Evolutionary conservation across 1,284 basidiomycete genomes (phyloP).

Genomic region (Pseudozyma hubeiensis): DNA sequence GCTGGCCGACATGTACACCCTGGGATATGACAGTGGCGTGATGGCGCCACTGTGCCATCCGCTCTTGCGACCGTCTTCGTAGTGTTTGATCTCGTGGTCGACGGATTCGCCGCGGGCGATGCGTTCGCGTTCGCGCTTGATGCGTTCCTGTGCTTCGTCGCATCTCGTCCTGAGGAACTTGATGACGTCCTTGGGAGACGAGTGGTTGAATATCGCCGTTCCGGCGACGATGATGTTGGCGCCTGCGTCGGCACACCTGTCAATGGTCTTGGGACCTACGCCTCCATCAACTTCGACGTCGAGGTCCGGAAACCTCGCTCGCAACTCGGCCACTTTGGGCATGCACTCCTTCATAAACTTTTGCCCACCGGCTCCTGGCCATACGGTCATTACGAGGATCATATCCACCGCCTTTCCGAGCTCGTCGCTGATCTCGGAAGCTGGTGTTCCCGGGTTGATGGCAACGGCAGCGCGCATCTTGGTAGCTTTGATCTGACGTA

Average conservation of each 20-base stretch:
- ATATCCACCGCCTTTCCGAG: conserved; percentile 65
- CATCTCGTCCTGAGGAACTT: conserved; percentile 56
- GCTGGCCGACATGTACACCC: conserved; percentile 50
- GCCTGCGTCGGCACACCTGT: conserved; percentile 83
- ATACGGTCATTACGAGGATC: conserved; percentile 69
- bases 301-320: conserved; percentile 83
- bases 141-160: conserved; percentile 65
- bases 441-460: conserved; percentile 67
- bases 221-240: conserved; percentile 98
- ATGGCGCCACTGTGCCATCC: conserved; percentile 41
- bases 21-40: conserved; percentile 50
- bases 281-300: conserved; percentile 99
- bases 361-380: conserved; percentile 79
- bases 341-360: conserved; percentile 95
- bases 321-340: conserved; percentile 88
- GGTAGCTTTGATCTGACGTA: conserved; percentile 63
- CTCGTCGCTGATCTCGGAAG: conserved; percentile 65
- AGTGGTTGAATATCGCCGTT: conserved; percentile 90
- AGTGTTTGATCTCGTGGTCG: conserved; percentile 49
- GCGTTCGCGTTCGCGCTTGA: conserved; percentile 61
- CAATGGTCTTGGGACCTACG: conserved; percentile 89
- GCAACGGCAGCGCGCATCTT: conserved; percentile 67
- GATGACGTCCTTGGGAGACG: conserved; percentile 75
- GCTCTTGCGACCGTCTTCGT: conserved; percentile 45
- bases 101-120: conserved; percentile 54